Base-by-base conservation (phyloP, 2,329 filamentous ascomycete species). In the Coniochaeta prunicola region DNA sequence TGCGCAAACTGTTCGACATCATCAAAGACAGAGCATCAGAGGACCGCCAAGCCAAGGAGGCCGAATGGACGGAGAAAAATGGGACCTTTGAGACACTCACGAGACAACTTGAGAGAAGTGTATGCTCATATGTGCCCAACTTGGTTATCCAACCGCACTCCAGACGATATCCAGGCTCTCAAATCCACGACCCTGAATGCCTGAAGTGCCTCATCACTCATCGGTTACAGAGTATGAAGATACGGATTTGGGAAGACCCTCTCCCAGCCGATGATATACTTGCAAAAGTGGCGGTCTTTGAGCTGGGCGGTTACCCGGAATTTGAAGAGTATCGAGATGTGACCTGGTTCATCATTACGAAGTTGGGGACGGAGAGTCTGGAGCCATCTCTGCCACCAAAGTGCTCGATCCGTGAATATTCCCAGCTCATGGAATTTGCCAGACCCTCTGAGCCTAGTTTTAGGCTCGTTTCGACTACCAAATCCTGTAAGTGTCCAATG, bases 311-410 rank as follows among this genome's bases (percentile, higher is more conserved):
- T 13, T 76, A 75, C 0, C 56, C 60, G 6, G 61, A 61, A 0
- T 68, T 79, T 28, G 64, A 70, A 0, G 61, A 63, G 0, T 80
- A 80, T 60, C 70, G 77, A 13, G 73, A 76, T 59, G 65, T 66
- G 0, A 79, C 76, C 0, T 80, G 74, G 76, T 61, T 60, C 1
- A 63, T 79, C 3, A 62, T 75, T 1, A 64, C 63, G 0, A 58
- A 59, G 0, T 57, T 77, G 2, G 72, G 70, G 6, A 54, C 50
- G n/a, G 50, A 54, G 28, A 19, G 3, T 9, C 13, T 55, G 3
- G 10, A 5, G 1, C 2, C 21, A 4, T 26, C 40, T 1, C 9
- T 48, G 2, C 26, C 53, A 1, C 57, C 60, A 5, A 59, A 53
- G 10, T 56, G 34, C 24, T 53, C 62, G 0, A 5, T 69, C 56